These are phyloP conservation scores for Ophiostoma perfectum DNA, from an alignment of 2,329 filamentous ascomycete species.

Conservation along the genomic window DNA sequence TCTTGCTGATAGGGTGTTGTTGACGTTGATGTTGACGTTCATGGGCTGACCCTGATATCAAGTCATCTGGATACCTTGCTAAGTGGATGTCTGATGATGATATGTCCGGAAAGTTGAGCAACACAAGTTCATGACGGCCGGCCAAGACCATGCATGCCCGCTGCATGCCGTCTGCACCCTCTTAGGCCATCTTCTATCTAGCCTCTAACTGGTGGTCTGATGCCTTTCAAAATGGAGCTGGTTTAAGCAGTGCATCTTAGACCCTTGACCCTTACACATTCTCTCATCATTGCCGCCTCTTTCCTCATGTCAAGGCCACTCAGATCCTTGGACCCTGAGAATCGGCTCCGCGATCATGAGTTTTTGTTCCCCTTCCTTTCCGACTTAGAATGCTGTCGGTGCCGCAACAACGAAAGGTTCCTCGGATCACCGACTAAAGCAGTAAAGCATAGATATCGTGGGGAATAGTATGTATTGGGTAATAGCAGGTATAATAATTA, in stretches of 20 bases:
- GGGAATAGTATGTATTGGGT: not conserved
- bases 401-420: not conserved
- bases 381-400: not conserved
- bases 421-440: too few relatives aligned
- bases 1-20: not conserved
- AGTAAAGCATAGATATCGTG: too few relatives aligned
- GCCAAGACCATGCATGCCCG: not conserved
- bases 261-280: not conserved
- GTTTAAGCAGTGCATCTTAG: not conserved
- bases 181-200: not conserved
- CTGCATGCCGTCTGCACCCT: not conserved
- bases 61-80: not conserved
- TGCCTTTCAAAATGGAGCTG: slow-evolving; percentile 7
- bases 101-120: not conserved
- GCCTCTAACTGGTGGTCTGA: not conserved
- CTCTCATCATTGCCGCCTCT: not conserved
- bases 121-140: not conserved
- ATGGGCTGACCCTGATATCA: slow-evolving; percentile 7
- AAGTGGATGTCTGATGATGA: not conserved
- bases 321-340: not conserved
- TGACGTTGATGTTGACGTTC: not conserved
- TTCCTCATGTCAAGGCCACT: not conserved
- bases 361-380: not conserved
- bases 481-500: too few relatives aligned
- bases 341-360: not conserved